A percentile compares a stretch with the other conserved stretches of the same genome.
Conservation (phyloP, 176 grass and related monocot genomes). For the Metroxylon sagu region DNA sequence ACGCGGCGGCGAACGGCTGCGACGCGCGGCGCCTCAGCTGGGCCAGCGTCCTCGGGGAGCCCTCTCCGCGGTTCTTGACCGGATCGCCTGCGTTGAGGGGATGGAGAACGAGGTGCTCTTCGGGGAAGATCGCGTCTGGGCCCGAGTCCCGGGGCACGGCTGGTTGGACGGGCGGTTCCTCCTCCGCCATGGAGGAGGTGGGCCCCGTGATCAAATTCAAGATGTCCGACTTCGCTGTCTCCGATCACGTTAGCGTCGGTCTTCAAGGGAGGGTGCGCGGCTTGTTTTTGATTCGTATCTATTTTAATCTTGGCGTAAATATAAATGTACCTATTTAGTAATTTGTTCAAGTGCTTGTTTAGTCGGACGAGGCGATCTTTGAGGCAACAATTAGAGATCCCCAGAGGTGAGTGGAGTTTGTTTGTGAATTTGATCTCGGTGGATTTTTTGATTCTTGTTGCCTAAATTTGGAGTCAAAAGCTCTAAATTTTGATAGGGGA, state of each 20-base stretch:
- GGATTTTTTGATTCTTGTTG: not conserved
- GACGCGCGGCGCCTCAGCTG: not conserved
- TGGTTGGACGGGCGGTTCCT: not conserved
- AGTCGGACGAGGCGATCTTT: constrained; percentile 85
- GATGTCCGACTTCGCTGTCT: constrained; percentile 63
- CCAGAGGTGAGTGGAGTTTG: constrained; percentile 48
- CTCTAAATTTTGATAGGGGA: not conserved
- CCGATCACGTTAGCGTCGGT: constrained; percentile 71
- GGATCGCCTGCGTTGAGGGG: not conserved
- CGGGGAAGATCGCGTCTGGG: constrained; percentile 27
- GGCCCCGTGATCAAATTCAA: constrained; percentile 62
- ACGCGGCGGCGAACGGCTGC: constrained; percentile 7
- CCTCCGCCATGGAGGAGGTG: not conserved
- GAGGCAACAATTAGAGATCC: constrained; percentile 84
- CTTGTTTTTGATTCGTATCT: not conserved
- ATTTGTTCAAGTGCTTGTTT: not conserved
- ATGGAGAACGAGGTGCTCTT: not conserved
- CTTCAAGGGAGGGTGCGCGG: constrained; percentile 76
- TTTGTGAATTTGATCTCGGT: not conserved
- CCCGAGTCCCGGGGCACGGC: constrained; percentile 2
- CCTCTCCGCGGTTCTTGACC: constrained; percentile 13
- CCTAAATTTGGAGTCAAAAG: not conserved
- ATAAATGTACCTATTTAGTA: no score
- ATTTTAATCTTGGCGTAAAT: not conserved
- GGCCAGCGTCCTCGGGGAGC: not conserved